A percentile compares a stretch with the other conserved stretches of the same genome.
Conservation (phyloP, 352 stramenopile genomes). For the Halophytophthora polymorphica region DNA sequence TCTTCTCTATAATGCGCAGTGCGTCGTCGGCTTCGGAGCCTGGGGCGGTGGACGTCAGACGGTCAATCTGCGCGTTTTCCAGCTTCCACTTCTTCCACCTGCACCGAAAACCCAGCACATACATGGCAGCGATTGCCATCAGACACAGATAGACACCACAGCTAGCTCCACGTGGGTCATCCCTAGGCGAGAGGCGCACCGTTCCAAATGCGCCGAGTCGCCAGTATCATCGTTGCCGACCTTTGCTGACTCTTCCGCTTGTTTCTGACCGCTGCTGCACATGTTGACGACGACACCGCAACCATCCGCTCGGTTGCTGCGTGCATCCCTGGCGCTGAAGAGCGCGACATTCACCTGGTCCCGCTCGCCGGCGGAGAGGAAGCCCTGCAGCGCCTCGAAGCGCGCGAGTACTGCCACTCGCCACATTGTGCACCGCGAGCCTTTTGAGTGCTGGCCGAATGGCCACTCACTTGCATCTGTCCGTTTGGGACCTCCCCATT, state of each 20-base stretch:
- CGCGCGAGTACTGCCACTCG: conserved; percentile 31
- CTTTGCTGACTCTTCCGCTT: not conserved
- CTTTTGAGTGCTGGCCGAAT: conserved; percentile 5
- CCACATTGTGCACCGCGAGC: conserved; percentile 24
- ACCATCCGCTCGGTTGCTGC: too few species aligned
- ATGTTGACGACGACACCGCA: not conserved
- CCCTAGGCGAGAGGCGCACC: conserved; percentile 13
- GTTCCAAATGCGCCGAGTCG: conserved; percentile 43
- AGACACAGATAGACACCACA: not conserved
- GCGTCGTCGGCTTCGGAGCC: conserved; percentile 12
- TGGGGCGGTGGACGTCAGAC: conserved; percentile 30
- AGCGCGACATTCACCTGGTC: conserved; percentile 24
- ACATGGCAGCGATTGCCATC: conserved; percentile 4
- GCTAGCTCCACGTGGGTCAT: not conserved
- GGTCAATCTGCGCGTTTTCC: conserved; percentile 43
- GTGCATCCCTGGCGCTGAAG: not conserved
- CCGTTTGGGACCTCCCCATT: too few species aligned
- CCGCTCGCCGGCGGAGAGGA: conserved; percentile 26
- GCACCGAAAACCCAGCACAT: not conserved
- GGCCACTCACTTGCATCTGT: too few species aligned
- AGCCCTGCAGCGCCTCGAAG: conserved; percentile 37
- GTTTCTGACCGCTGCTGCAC: conserved; percentile 6
- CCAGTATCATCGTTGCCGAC: conserved; percentile 1
- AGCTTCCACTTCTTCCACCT: conserved; percentile 76
- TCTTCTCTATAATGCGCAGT: conserved; percentile 18